phyloP scores from a whole-genome alignment of 495 filamentous ascomycete species.

The Parachaetomium inaequale region DNA sequence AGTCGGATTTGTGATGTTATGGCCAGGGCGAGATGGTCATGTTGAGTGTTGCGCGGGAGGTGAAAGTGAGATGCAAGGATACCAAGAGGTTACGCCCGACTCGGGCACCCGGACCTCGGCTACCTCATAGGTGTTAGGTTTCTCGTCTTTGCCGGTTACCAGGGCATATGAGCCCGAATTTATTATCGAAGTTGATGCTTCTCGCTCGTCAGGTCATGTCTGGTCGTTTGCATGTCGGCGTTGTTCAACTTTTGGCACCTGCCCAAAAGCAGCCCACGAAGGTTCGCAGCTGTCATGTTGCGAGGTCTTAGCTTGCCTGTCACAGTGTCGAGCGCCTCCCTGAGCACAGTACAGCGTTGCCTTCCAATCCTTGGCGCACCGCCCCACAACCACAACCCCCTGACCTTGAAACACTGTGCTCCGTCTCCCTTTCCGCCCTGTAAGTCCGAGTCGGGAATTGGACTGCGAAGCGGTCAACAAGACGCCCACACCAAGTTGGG shows the following conservation, averaged over 20 bases:
- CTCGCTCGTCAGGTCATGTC: neutral
- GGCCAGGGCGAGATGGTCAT: neutral
- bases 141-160: neutral
- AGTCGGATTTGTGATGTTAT: neutral
- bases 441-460: too few relatives aligned
- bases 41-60: neutral
- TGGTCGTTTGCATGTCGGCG: neutral
- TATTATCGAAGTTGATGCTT: neutral
- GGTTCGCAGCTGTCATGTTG: neutral
- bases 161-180: neutral
- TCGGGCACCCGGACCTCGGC: neutral
- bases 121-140: neutral
- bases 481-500: too few relatives aligned
- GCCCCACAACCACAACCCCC: neutral
- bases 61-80: neutral
- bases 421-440: neutral
- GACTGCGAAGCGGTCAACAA: too few relatives aligned
- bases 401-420: neutral
- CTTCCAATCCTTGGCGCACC: neutral
- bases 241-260: too few relatives aligned
- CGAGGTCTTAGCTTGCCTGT: neutral
- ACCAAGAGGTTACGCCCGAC: neutral
- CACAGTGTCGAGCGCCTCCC: neutral
- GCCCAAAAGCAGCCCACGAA: too few relatives aligned
- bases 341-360: neutral